Conservation (phyloP, 495 filamentous ascomycete genomes). For the Aspergillus diversus region DNA sequence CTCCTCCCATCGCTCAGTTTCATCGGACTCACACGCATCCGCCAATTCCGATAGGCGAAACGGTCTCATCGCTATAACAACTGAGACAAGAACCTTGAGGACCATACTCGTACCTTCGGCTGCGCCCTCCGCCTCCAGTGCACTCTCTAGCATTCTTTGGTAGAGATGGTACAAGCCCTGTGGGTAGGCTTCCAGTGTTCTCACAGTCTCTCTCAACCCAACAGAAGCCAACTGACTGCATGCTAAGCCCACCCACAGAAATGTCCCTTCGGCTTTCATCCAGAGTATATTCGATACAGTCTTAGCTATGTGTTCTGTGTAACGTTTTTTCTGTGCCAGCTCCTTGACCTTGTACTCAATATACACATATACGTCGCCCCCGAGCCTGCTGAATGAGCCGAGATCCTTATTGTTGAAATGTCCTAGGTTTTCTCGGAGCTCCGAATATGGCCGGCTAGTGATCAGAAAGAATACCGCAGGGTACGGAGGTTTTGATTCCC, state of each 20-base stretch:
- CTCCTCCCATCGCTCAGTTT: not conserved
- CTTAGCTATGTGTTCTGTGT: not conserved
- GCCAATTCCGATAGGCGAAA: not conserved
- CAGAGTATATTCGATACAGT: not conserved
- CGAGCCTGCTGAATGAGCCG: not conserved
- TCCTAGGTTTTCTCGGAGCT: not conserved
- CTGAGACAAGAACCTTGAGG: not conserved
- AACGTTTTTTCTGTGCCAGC: not conserved
- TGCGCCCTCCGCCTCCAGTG: not conserved
- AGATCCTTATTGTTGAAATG: not conserved
- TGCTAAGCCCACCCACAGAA: not conserved
- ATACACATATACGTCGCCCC: not conserved
- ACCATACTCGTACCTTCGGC: not conserved
- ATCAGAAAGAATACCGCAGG: not conserved
- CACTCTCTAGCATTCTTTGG: not conserved
- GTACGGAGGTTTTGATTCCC: slow-evolving; percentile 21
- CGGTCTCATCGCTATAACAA: not conserved
- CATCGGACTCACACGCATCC: not conserved
- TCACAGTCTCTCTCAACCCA: not conserved
- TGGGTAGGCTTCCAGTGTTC: not conserved
- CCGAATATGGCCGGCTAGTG: not conserved
- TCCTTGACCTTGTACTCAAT: not conserved
- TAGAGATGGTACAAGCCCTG: not conserved
- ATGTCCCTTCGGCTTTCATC: not conserved
- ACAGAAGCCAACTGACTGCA: not conserved